Evolutionary conservation across 73 alveolate genomes (phyloP), one percentile per base, ranked within the genome.

Genomic region (Stentor coeruleus): DNA sequence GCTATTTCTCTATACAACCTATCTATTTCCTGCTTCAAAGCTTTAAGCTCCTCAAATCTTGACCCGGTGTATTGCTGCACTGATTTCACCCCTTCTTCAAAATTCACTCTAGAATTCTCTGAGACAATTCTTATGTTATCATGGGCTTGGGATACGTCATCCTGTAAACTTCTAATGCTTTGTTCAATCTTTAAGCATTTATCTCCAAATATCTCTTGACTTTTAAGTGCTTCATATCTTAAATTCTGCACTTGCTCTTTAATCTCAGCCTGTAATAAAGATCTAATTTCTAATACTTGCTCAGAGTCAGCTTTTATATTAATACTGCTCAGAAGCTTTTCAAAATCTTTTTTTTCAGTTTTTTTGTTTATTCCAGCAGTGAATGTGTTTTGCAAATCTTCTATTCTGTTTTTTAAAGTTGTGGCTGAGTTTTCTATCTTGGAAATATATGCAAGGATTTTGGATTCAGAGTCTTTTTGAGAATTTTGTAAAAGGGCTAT

Each of bases 371-470:
- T 3, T 35, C 37, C 39, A 11, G 77, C 79, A 39, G 36, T 60
- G 28, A 84, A 15, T 3, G 55, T 82, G 55, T 74, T 79, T 85
- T 85, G 59, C 35, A 79, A 14, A 79, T 87, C 77, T 30, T 85
- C 91, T 80, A 30, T n/a, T 85, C 88, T n/a, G 39, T 81, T 84
- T 3, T 57, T 59, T 73, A 30, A 74, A 85, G 2, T 85, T 41
- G 39, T 39, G 4, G 36, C 41, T 37, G 58, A 77, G 77, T 83
- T 85, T 74, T 87, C 36, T 76, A 66, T 20, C n/a, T 66, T 66
- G 14, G 79, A 66, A 33, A 66, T 20, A 20, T 28, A 66, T 20
- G 79, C n/a, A 0, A 20, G 26, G n/a, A 33, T 66, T 20, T 33
- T 26, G 79, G 40, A 66, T 66, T 20, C 37, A 20, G 79, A 20